Percentiles rank a stretch among this genome's conserved stretches.
These are phyloP conservation scores for Aspergillus intermedius DNA, from an alignment of 2,329 filamentous ascomycete species.

Conservation along the genomic window DNA sequence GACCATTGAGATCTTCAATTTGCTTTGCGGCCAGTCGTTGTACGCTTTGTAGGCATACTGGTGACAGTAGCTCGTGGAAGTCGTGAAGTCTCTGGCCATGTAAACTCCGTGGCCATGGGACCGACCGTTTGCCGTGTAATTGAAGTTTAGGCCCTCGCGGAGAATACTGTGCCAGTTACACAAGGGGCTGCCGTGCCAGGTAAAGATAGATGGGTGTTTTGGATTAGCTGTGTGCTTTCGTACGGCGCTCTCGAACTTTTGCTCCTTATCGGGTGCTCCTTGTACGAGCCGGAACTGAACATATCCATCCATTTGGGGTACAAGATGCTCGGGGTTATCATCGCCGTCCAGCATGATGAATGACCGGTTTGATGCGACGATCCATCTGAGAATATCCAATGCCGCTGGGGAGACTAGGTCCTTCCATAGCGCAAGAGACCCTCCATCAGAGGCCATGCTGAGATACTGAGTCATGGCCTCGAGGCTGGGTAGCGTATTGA, in stretches of 20 bases:
- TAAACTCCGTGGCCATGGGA: slow-evolving; percentile 76
- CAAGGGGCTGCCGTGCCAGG: slow-evolving; percentile 75
- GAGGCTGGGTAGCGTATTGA: slow-evolving; percentile 36
- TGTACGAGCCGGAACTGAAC: slow-evolving; percentile 83
- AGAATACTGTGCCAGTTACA: slow-evolving; percentile 88
- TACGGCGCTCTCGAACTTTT: slow-evolving; percentile 62
- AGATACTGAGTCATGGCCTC: slow-evolving; percentile 42
- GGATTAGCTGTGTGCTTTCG: slow-evolving; percentile 31
- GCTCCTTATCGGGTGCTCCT: slow-evolving; percentile 80
- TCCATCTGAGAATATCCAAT: slow-evolving; percentile 70
- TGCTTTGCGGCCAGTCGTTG: slow-evolving; percentile 60
- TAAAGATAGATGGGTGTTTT: slow-evolving; percentile 65
- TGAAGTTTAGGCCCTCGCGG: slow-evolving; percentile 71
- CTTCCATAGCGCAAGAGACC: slow-evolving; percentile 47
- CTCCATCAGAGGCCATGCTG: slow-evolving; percentile 13
- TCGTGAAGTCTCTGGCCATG: slow-evolving; percentile 56
- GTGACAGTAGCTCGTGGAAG: slow-evolving; percentile 48
- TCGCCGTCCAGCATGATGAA: slow-evolving; percentile 71
- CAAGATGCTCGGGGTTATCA: slow-evolving; percentile 39
- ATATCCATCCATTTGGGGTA: slow-evolving; percentile 60
- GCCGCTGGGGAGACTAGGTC: slow-evolving; percentile 59
- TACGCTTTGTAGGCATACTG: slow-evolving; percentile 7
- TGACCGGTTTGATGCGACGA: slow-evolving; percentile 81
- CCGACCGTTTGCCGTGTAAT: slow-evolving; percentile 57
- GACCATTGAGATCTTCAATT: slow-evolving; percentile 52